Conservation (phyloP, 306 rosid species). For the Argentina anserina region DNA sequence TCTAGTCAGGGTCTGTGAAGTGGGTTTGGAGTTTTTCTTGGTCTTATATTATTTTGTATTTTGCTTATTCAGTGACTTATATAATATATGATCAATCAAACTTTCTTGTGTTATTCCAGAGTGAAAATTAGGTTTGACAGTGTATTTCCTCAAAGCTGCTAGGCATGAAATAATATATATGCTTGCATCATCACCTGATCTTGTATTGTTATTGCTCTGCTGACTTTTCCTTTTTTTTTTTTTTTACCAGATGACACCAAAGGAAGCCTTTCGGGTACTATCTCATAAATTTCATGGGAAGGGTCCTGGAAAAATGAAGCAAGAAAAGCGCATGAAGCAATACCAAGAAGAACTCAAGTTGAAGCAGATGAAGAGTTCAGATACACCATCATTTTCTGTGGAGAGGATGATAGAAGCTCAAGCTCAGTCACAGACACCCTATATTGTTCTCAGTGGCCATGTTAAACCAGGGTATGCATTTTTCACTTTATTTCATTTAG, state of each 20-base stretch:
- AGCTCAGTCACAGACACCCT: conserved; percentile 71
- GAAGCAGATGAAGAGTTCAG: conserved; percentile 93
- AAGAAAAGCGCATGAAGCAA: conserved; percentile 91
- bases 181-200: conserved; percentile 12
- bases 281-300: conserved; percentile 94
- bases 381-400: conserved; percentile 77
- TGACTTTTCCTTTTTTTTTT: conserved; percentile 15
- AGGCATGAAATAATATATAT: neutral
- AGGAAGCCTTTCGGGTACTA: conserved; percentile 73
- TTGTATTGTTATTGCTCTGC: neutral
- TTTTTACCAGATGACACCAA: conserved; percentile 78
- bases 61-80: neutral
- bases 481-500: neutral
- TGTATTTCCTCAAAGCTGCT: neutral
- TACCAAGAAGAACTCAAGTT: conserved; percentile 76
- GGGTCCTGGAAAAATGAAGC: conserved; percentile 96
- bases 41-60: neutral
- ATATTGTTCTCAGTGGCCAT: conserved; percentile 94
- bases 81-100: neutral
- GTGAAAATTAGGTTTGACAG: neutral
- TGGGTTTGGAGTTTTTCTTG: neutral
- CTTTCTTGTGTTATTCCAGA: neutral
- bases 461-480: conserved; percentile 81
- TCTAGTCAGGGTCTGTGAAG: neutral
- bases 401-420: conserved; percentile 98